phyloP scores from a whole-genome alignment of 345 rosid genomes.

The Conringia planisiliqua region DNA sequence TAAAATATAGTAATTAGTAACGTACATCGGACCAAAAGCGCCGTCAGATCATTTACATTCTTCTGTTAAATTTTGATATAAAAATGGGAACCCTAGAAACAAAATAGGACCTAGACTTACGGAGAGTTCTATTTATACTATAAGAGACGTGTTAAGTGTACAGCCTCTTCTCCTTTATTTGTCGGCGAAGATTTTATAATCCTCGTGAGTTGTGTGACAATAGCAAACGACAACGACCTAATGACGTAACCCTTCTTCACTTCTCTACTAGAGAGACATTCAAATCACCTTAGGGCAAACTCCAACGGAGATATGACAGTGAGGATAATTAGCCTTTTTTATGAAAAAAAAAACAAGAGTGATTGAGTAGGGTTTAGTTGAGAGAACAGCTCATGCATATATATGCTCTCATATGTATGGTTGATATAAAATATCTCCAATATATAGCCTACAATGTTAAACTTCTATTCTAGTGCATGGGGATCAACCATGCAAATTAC shows the following conservation, averaged over 20 bases:
- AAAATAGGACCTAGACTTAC: constrained; percentile 1
- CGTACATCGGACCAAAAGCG: constrained; percentile 1
- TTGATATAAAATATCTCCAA: neutral
- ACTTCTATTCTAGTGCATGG: neutral
- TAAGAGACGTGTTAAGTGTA: constrained; percentile 14
- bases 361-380: neutral
- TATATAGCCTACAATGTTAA: neutral
- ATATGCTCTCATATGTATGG: neutral
- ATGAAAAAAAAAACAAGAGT: neutral
- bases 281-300: constrained; percentile 10
- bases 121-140: neutral
- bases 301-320: neutral
- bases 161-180: constrained; percentile 14
- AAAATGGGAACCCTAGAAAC: constrained; percentile 18
- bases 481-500: neutral
- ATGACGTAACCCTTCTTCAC: constrained; percentile 1
- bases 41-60: neutral
- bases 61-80: neutral
- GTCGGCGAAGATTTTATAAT: constrained; percentile 27
- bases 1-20: neutral
- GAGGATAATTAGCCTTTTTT: neutral
- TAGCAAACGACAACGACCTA: constrained; percentile 13
- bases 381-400: constrained; percentile 21
- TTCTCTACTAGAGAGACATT: neutral
- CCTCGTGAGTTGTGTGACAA: constrained; percentile 20